A percentile compares a stretch with the other conserved stretches of the same genome.
Conservation (phyloP, 176 grass and related monocot genomes). For the Carex kokanica region DNA sequence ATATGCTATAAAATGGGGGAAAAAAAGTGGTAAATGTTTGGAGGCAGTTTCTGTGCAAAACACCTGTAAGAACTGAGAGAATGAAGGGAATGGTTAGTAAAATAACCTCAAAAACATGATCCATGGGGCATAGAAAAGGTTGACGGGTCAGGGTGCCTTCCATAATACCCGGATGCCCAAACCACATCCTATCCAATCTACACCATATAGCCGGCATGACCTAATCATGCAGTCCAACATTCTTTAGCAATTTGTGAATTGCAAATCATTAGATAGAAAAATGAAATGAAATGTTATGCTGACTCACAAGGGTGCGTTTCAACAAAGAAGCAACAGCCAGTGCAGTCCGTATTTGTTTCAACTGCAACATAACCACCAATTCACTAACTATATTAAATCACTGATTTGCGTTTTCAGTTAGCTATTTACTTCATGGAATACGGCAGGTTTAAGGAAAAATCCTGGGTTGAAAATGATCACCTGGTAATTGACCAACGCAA, state of each 20-base stretch:
- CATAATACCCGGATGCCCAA: conserved; percentile 88
- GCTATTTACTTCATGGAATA: neutral
- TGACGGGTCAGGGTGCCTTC: conserved; percentile 87
- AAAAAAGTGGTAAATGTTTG: neutral
- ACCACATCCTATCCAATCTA: conserved; percentile 97
- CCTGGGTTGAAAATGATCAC: conserved; percentile 31
- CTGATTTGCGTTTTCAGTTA: neutral
- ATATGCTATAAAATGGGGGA: neutral
- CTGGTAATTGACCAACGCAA: conserved; percentile 84
- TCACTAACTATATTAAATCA: conserved; percentile 5
- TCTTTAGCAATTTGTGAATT: conserved; percentile 13
- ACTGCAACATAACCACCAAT: conserved; percentile 43
- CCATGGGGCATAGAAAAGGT: conserved; percentile 99
- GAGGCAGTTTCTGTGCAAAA: neutral
- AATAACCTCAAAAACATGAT: conserved; percentile 93
- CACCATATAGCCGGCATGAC: conserved; percentile 99
- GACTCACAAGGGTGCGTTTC: conserved; percentile 75
- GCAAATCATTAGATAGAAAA: conserved; percentile 25
- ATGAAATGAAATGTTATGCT: conserved; percentile 27
- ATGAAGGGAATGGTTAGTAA: neutral
- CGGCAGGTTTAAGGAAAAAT: neutral
- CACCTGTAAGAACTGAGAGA: neutral
- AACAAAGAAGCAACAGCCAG: conserved; percentile 75
- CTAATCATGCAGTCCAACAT: conserved; percentile 47
- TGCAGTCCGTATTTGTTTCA: conserved; percentile 91